Evolutionary conservation across 129 eudicot genomes (phyloP).

Genomic region (Pseudognaphalium luteoalbum): DNA sequence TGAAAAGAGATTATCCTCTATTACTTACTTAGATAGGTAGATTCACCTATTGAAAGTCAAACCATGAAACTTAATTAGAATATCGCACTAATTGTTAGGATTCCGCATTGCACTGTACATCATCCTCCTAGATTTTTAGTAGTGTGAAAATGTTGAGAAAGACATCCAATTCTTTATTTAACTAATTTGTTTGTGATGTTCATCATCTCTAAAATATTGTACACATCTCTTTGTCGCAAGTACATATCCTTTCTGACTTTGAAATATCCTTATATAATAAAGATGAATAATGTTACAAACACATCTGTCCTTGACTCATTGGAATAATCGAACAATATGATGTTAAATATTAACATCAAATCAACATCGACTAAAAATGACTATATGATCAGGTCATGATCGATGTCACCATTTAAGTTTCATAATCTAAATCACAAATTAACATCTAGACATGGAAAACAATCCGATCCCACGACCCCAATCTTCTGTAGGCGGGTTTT

Average conservation of each 20-base stretch:
- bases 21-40: too few relatives aligned
- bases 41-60: too few relatives aligned
- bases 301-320: neutral
- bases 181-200: neutral
- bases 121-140: too few relatives aligned
- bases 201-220: neutral
- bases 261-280: neutral
- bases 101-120: too few relatives aligned
- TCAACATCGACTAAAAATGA: neutral
- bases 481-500: slow-evolving; percentile 8
- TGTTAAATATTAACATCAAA: neutral
- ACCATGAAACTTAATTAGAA: too few relatives aligned
- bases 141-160: too few relatives aligned
- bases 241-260: neutral
- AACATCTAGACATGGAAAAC: neutral
- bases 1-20: too few relatives aligned
- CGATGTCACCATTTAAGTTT: neutral
- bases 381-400: neutral
- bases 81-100: too few relatives aligned
- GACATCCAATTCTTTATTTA: neutral
- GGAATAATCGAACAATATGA: neutral
- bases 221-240: too few relatives aligned
- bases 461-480: neutral
- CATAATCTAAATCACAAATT: neutral
- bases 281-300: neutral